phyloP scores from a whole-genome alignment of 805 yeast species.

The Candida khao-thaluensis region DNA sequence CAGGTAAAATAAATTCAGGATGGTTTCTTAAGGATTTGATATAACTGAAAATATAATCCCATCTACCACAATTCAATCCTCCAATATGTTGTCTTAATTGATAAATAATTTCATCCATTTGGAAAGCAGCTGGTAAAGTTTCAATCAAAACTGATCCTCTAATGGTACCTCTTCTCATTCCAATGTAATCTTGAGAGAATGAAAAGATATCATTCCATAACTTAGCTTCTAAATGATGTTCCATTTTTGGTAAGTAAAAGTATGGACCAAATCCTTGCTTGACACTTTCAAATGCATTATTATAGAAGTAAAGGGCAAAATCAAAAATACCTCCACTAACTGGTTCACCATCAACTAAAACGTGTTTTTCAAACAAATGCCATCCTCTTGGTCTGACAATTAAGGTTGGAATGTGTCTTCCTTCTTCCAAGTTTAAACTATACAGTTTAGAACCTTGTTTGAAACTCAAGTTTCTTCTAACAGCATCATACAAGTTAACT shows the following conservation, averaged over 20 bases:
- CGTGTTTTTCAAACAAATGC: conserved; percentile 77
- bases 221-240: conserved; percentile 78
- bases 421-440: conserved; percentile 44
- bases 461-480: conserved; percentile 57
- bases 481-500: conserved; percentile 73
- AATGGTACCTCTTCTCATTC: conserved; percentile 71
- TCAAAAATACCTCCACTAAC: conserved; percentile 76
- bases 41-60: conserved; percentile 85
- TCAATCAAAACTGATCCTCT: conserved; percentile 81
- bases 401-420: conserved; percentile 67
- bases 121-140: conserved; percentile 83
- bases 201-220: conserved; percentile 81
- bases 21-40: conserved; percentile 73
- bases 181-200: conserved; percentile 70
- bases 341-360: conserved; percentile 71
- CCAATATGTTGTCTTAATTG: conserved; percentile 74
- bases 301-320: conserved; percentile 75
- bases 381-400: conserved; percentile 88
- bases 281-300: conserved; percentile 64
- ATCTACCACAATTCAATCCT: conserved; percentile 85
- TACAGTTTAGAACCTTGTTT: conserved; percentile 45
- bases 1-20: conserved; percentile 68
- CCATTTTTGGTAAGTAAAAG: conserved; percentile 84
- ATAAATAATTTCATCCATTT: conserved; percentile 80
- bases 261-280: conserved; percentile 75